These are phyloP conservation scores for Ceratobasidium sp. DNA, from an alignment of 1,284 basidiomycete genomes.

Conservation along the genomic window DNA sequence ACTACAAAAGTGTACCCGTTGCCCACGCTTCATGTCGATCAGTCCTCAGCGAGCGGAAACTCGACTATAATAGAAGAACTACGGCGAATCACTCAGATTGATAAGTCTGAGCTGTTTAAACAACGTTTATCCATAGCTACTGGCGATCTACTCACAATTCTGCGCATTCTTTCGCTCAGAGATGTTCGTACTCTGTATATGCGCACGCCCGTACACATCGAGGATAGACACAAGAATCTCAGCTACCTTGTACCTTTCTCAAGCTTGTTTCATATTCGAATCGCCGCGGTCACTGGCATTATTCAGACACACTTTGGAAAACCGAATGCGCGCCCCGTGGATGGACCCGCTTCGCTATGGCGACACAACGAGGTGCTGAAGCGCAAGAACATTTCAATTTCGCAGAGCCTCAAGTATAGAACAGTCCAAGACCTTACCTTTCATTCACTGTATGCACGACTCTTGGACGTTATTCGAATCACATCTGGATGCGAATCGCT, in stretches of 20 bases:
- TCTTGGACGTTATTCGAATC: no score
- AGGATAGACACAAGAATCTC: neutral
- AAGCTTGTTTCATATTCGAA: constrained; percentile 22
- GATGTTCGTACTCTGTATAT: neutral
- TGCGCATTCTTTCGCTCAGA: neutral
- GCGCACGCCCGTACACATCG: constrained; percentile 6
- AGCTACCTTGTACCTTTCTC: neutral
- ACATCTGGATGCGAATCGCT: no score
- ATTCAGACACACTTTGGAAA: constrained; percentile 4
- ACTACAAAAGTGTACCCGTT: no score
- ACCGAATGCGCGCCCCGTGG: neutral
- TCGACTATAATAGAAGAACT: no score
- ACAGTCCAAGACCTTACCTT: neutral
- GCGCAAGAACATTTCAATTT: constrained; percentile 1
- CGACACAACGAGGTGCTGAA: constrained; percentile 7
- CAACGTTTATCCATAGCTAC: neutral
- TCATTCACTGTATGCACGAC: no score
- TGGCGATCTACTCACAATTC: neutral
- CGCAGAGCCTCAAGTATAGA: neutral
- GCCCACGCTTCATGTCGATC: no score
- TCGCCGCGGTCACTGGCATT: neutral
- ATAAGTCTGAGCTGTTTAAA: neutral
- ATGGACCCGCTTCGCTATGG: constrained; percentile 12
- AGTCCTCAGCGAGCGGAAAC: no score
- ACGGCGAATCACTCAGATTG: no score